Evolutionary conservation across 345 rosid species (phyloP), one percentile per base, ranked within the genome.

Genomic region (Lagerstroemia speciosa): DNA sequence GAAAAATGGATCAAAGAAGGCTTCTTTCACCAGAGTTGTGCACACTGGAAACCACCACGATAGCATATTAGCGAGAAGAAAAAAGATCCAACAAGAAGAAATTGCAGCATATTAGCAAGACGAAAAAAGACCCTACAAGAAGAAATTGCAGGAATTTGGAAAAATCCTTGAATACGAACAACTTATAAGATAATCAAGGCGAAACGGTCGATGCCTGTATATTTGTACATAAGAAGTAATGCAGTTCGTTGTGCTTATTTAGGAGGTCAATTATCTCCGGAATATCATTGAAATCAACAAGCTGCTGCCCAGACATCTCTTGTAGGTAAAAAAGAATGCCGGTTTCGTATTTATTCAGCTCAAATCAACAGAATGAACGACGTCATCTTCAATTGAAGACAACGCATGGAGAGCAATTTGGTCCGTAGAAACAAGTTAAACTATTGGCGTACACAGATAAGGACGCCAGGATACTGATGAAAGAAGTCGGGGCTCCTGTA

Each of bases 401-500:
- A 48, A 22, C 20, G 55, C 55, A 48, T 19, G 24, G 30, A n/a
- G 29, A 22, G 30, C 27, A 53, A 53, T 53, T 22, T 8, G 60
- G 30, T n/a, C 30, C 30, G 14, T 14, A 8, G 11, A 53, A 53
- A n/a, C 30, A 53, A 29, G 10, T 24, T 3, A 53, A 53, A 53
- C 60, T 24, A 53, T 30, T n/a, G 60, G n/a, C 60, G 11, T 45
- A 14, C n/a, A 15, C 17, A 11, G 15, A 11, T 9, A 5, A 3
- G 50, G 16, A 45, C 16, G 50, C 50, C 17, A 45, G 3, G 50
- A 45, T 45, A 11, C 50, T 6, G 60, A 24, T 53, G 15, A 53
- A 53, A n/a, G 60, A 11, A 19, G 55, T 5, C n/a, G 55, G 55
- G 55, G 5, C 55, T 43, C 38, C 20, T 6, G 20, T 68, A 89